Conservation (phyloP, 805 yeast genomes). For the Kodamaea jinghongensis region DNA sequence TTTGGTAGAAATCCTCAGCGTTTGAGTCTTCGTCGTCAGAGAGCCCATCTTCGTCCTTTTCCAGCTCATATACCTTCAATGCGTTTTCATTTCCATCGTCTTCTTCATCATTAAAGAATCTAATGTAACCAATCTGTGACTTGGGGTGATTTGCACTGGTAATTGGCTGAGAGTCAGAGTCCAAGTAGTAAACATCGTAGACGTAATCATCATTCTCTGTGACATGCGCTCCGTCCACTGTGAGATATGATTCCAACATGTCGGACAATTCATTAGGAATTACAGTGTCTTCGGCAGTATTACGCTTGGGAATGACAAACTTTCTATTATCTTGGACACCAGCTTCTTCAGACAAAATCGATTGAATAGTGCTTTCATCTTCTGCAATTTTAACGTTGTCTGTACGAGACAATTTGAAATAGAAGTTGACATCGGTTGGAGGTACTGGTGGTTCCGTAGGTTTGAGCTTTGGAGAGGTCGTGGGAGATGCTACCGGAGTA, state of each 20-base stretch:
- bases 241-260: constrained; percentile 65
- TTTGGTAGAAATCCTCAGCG: constrained; percentile 87
- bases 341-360: constrained; percentile 10
- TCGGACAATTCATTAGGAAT: constrained; percentile 66
- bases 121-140: constrained; percentile 51
- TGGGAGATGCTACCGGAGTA: constrained; percentile 30
- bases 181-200: constrained; percentile 71
- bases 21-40: constrained; percentile 83
- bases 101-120: constrained; percentile 57
- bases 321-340: constrained; percentile 19
- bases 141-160: constrained; percentile 49
- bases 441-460: constrained; percentile 23
- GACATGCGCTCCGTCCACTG: constrained; percentile 26
- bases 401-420: constrained; percentile 36
- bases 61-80: constrained; percentile 16
- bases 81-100: constrained; percentile 36
- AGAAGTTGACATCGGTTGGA: constrained; percentile 14
- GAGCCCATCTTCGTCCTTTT: constrained; percentile 8
- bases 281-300: constrained; percentile 29
- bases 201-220: constrained; percentile 59
- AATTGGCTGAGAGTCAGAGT: constrained; percentile 28
- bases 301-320: constrained; percentile 36
- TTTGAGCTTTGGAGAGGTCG: constrained; percentile 18
- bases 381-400: constrained; percentile 22
- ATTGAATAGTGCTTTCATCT: constrained; percentile 9